A percentile compares a stretch with the other conserved stretches of the same genome.
Evolutionary conservation across 2,329 filamentous ascomycete genomes (phyloP).

Genomic region (Zasmidium angulare): DNA sequence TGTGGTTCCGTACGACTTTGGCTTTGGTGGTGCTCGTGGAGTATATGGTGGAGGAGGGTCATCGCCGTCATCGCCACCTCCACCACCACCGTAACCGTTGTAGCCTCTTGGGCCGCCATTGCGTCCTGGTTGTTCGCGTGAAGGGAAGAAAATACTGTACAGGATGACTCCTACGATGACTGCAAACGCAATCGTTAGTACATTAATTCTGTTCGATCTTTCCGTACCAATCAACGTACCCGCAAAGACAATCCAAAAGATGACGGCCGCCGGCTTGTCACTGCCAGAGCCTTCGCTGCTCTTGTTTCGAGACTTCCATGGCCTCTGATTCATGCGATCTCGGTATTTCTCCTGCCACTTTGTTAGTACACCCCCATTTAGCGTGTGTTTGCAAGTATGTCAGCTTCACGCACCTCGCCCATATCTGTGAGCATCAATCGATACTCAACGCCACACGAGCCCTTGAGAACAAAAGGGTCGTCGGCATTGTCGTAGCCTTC

Average conservation of each 20-base stretch:
- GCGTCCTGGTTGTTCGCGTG: not conserved
- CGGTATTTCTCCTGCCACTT: conserved; percentile 17
- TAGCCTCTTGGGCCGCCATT: conserved; percentile 11
- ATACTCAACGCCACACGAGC: conserved; percentile 92
- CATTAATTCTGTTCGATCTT: not conserved
- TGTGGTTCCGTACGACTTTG: conserved; percentile 1
- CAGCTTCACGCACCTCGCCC: conserved; percentile 47
- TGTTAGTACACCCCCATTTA: not conserved
- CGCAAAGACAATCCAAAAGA: conserved; percentile 65
- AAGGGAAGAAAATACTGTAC: conserved; percentile 30
- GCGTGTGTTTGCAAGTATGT: not conserved
- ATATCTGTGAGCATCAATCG: conserved; percentile 72
- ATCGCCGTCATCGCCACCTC: conserved; percentile 45
- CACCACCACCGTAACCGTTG: conserved; percentile 44
- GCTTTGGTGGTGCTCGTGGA: conserved; percentile 25
- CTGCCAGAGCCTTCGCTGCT: conserved; percentile 10
- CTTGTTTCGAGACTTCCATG: conserved; percentile 7
- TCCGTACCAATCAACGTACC: conserved; percentile 25
- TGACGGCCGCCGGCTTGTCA: conserved; percentile 30
- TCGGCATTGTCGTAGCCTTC: conserved; percentile 78
- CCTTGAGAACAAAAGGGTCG: conserved; percentile 84
- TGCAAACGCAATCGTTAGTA: conserved; percentile 9
- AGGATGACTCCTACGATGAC: conserved; percentile 32
- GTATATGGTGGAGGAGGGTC: conserved; percentile 54
- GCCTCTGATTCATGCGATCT: conserved; percentile 1